A percentile compares a stretch with the other conserved stretches of the same genome.
phyloP scores from a whole-genome alignment of 1,284 basidiomycete genomes.

The Lignosus rhinocerotis region DNA sequence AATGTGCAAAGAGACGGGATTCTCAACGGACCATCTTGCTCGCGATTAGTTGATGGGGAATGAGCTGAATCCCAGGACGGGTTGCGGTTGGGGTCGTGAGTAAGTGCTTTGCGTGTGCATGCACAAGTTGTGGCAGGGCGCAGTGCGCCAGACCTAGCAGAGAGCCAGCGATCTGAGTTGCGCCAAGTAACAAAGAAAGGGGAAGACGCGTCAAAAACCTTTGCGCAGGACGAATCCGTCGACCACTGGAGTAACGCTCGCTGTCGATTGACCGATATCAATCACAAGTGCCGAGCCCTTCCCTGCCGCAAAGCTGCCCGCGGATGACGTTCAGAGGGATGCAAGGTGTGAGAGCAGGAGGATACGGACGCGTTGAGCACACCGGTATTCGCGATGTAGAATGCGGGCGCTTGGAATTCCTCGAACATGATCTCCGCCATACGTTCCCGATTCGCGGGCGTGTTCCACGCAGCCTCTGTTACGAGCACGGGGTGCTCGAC shows the following conservation, averaged over 20 bases:
- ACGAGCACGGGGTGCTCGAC: slow-evolving; percentile 90
- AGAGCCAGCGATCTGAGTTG: background rate
- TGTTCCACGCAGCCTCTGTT: slow-evolving; percentile 97
- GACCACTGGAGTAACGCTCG: slow-evolving; percentile 92
- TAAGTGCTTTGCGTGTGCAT: slow-evolving; percentile 69
- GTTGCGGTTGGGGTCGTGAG: slow-evolving; percentile 48
- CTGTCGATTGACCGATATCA: slow-evolving; percentile 88
- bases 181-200: background rate
- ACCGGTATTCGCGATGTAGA: slow-evolving; percentile 96
- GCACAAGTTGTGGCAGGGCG: slow-evolving; percentile 74
- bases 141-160: slow-evolving; percentile 68
- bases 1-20: background rate
- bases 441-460: slow-evolving; percentile 83
- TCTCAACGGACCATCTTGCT: slow-evolving; percentile 58
- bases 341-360: background rate
- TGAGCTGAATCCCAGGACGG: slow-evolving; percentile 62
- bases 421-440: slow-evolving; percentile 98
- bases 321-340: background rate
- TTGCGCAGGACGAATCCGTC: slow-evolving; percentile 98
- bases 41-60: slow-evolving; percentile 87
- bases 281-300: slow-evolving; percentile 95
- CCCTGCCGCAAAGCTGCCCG: slow-evolving; percentile 85
- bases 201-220: slow-evolving; percentile 47
- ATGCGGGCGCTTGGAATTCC: slow-evolving; percentile 91
- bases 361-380: slow-evolving; percentile 86